Conservation (phyloP, 179 eudicot species). For the Patellifolia procumbens region DNA sequence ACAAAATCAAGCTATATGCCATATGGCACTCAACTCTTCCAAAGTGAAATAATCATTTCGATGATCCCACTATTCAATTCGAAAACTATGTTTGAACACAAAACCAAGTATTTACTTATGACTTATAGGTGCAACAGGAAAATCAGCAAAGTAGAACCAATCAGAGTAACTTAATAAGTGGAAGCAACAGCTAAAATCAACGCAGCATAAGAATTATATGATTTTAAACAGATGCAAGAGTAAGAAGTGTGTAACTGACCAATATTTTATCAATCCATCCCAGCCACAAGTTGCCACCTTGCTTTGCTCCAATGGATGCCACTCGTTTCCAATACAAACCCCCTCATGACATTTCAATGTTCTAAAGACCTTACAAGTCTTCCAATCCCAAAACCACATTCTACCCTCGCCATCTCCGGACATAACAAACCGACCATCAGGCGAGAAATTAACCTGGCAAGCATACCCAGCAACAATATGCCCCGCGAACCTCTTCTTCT, state of each 20-base stretch:
- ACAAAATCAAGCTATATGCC: background rate
- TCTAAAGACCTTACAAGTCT: conserved; percentile 85
- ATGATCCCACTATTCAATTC: background rate
- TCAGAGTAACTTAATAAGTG: background rate
- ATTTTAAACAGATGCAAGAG: background rate
- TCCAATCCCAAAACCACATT: conserved; percentile 99
- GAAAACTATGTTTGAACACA: background rate
- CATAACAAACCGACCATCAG: conserved; percentile 95
- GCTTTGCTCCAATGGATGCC: conserved; percentile 97
- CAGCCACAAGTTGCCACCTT: conserved; percentile 99
- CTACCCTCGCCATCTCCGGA: conserved; percentile 97
- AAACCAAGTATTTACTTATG: background rate
- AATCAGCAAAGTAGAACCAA: background rate
- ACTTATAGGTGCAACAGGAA: background rate
- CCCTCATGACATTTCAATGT: conserved; percentile 88
- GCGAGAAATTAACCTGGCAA: conserved; percentile 96
- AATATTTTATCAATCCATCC: conserved; percentile 95
- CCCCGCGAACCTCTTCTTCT: conserved; percentile 95
- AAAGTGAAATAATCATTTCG: background rate
- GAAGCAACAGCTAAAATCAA: background rate
- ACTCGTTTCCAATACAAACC: conserved; percentile 82
- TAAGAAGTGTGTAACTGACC: conserved; percentile 48
- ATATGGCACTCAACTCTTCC: background rate
- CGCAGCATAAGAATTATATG: background rate
- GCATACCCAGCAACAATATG: conserved; percentile 96